A percentile compares a stretch with the other conserved stretches of the same genome.
These are phyloP conservation scores for Colletotrichum navitas DNA, from an alignment of 2,329 filamentous ascomycete species.

Conservation along the genomic window DNA sequence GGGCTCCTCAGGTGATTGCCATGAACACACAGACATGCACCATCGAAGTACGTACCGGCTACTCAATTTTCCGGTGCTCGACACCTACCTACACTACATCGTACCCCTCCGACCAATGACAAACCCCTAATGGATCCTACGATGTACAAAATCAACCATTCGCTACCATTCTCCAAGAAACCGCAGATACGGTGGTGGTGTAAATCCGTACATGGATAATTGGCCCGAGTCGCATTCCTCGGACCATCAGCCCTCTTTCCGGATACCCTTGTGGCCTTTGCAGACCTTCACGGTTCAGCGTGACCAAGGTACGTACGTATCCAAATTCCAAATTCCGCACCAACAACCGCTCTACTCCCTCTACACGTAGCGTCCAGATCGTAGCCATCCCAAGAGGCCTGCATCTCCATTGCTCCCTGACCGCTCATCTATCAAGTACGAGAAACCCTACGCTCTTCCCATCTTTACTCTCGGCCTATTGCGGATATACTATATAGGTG, in stretches of 20 bases:
- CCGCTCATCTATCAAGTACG: not conserved
- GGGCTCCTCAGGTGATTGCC: not conserved
- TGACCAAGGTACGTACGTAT: too few species aligned
- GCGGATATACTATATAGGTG: conserved; percentile 8
- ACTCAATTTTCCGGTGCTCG: not conserved
- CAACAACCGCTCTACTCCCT: conserved; percentile 5
- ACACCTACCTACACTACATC: not conserved
- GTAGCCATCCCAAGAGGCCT: conserved; percentile 1
- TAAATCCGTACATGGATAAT: conserved; percentile 2
- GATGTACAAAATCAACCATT: too few species aligned
- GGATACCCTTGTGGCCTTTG: not conserved
- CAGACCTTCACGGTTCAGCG: conserved; percentile 12
- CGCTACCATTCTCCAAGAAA: not conserved
- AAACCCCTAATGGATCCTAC: too few species aligned
- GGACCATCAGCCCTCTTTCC: not conserved
- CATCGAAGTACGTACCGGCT: not conserved
- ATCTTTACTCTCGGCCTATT: not conserved
- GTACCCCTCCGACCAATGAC: too few species aligned
- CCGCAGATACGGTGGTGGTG: not conserved
- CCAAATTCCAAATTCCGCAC: not conserved
- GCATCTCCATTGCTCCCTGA: conserved; percentile 4
- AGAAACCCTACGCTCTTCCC: not conserved
- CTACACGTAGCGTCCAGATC: not conserved
- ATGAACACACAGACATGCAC: conserved; percentile 1
- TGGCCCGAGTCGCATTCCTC: conserved; percentile 16